Evolutionary conservation across 75 land plant species (phyloP).

Genomic region (Cupressus sempervirens): DNA sequence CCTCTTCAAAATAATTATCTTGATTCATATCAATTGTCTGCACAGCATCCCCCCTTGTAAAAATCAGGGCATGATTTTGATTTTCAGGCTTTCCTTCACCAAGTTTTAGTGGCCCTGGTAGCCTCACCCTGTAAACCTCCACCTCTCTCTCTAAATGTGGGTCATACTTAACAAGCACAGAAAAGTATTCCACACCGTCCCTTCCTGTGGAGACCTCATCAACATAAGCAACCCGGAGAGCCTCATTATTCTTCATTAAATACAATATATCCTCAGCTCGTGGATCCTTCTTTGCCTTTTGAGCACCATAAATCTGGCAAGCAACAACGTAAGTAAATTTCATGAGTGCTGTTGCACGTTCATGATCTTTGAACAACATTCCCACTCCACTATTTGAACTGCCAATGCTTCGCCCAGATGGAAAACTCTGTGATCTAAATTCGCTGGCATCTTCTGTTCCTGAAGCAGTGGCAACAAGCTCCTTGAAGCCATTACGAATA

Average conservation of each 20-base stretch:
- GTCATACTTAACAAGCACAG: conserved; percentile 90
- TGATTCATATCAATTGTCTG: conserved; percentile 99
- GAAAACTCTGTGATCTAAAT: conserved; percentile 15
- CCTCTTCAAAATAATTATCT: conserved; percentile 96
- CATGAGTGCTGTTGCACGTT: conserved; percentile 82
- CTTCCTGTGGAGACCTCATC: conserved; percentile 61
- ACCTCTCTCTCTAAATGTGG: conserved; percentile 59
- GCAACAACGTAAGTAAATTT: conserved; percentile 94
- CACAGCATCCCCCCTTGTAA: conserved; percentile 94
- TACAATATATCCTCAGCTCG: conserved; percentile 76
- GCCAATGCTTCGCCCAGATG: conserved; percentile 35
- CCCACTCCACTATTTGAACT: conserved; percentile 38
- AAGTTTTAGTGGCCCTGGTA: conserved; percentile 88
- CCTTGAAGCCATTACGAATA: conserved; percentile 47
- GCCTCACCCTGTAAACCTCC: conserved; percentile 71
- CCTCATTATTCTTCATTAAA: conserved; percentile 78
- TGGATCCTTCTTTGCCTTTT: conserved; percentile 66
- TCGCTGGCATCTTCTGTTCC: conserved; percentile 11
- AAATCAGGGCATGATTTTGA: conserved; percentile 93
- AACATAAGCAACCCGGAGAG: conserved; percentile 88
- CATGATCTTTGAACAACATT: conserved; percentile 54
- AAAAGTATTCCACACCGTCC: conserved; percentile 42
- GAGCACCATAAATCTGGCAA: conserved; percentile 92
- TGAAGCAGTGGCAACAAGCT: conserved; percentile 36
- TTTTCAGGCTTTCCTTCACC: conserved; percentile 99